Evolutionary conservation across 2,329 filamentous ascomycete species (phyloP).

Genomic region (Scedosporium dehoogii): DNA sequence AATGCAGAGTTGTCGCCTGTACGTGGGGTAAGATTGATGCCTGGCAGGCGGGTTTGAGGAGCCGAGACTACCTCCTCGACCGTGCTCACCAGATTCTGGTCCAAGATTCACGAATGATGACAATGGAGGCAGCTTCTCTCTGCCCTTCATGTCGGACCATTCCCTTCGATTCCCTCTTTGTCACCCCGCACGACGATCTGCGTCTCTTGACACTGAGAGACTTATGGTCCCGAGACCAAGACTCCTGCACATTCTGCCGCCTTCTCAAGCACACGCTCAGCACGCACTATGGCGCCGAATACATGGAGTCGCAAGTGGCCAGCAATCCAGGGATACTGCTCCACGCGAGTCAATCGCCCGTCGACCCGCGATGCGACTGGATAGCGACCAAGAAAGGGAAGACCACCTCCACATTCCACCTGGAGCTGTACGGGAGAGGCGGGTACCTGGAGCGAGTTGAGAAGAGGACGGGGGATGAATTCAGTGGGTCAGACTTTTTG

Average conservation of each 20-base stretch:
- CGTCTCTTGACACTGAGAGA: not conserved
- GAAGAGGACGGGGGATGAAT: not conserved
- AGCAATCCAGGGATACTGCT: not conserved
- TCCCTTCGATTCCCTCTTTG: not conserved
- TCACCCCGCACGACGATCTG: not conserved
- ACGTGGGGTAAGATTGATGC: too few relatives aligned
- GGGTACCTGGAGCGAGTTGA: not conserved
- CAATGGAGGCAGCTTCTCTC: not conserved
- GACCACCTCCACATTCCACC: not conserved
- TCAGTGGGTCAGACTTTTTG: not conserved
- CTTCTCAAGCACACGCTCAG: not conserved
- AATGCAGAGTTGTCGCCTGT: too few relatives aligned
- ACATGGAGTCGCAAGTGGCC: not conserved
- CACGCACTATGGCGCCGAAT: not conserved
- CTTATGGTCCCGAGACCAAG: not conserved
- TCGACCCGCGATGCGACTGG: not conserved
- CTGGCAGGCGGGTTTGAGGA: too few relatives aligned
- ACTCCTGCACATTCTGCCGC: not conserved
- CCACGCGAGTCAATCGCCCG: not conserved
- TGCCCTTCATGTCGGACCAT: not conserved
- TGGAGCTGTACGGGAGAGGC: not conserved
- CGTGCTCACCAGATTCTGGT: too few relatives aligned
- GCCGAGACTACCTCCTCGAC: too few relatives aligned
- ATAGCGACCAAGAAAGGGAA: not conserved
- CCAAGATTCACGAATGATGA: too few relatives aligned